These are phyloP conservation scores for Aspergillus flavus DNA, from an alignment of 2,329 filamentous ascomycete genomes.

Conservation along the genomic window DNA sequence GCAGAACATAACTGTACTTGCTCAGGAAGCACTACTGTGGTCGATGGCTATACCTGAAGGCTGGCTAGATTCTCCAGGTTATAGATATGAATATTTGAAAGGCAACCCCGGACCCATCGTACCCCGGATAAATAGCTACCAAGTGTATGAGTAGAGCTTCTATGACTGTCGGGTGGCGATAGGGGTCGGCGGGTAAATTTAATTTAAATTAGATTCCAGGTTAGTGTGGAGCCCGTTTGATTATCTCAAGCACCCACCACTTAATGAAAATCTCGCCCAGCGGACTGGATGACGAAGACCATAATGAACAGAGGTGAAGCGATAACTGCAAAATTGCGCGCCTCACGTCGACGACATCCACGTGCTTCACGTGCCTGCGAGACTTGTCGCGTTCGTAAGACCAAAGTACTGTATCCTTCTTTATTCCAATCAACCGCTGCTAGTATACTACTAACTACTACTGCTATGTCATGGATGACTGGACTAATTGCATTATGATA, in stretches of 20 bases:
- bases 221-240: not conserved
- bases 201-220: not conserved
- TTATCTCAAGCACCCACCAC: not conserved
- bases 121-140: not conserved
- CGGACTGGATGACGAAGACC: not conserved
- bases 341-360: constrained; percentile 16
- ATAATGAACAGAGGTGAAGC: not conserved
- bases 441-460: not conserved
- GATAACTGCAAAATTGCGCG: constrained; percentile 16
- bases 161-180: not conserved
- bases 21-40: not conserved
- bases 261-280: not conserved
- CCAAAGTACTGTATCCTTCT: constrained; percentile 17
- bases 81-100: not conserved
- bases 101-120: not conserved
- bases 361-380: constrained; percentile 28
- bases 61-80: not conserved
- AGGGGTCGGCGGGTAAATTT: not conserved
- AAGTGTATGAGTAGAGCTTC: not conserved
- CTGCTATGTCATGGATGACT: not conserved
- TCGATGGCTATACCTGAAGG: not conserved
- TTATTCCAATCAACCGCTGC: not conserved
- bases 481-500: not conserved
- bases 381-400: constrained; percentile 28
- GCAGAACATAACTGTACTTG: not conserved